phyloP scores from a whole-genome alignment of 75 land plant genomes.

The Cunninghamia lanceolata region DNA sequence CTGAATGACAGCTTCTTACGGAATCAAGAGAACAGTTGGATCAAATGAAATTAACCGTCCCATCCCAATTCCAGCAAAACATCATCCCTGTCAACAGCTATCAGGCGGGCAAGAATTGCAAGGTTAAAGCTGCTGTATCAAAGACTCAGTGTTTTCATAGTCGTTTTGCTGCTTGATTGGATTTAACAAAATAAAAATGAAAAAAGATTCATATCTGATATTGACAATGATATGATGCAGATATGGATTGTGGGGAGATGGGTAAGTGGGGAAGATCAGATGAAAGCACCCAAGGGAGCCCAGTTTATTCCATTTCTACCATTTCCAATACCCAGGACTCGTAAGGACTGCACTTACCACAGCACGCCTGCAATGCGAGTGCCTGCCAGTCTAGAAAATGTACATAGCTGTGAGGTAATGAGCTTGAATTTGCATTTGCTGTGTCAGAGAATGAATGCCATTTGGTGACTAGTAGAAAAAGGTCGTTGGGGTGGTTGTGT shows the following conservation, averaged over 20 bases:
- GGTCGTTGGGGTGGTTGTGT: too few relatives aligned
- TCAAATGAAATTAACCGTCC: neutral
- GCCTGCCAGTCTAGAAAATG: constrained; percentile 36
- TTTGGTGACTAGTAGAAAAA: too few relatives aligned
- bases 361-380: constrained; percentile 48
- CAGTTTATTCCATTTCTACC: constrained; percentile 49
- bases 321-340: constrained; percentile 37
- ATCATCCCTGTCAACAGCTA: neutral
- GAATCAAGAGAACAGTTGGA: neutral
- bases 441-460: too few relatives aligned
- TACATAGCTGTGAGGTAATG: constrained; percentile 62
- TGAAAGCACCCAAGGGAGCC: constrained; percentile 53
- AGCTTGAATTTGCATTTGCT: neutral
- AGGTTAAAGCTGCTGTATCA: neutral
- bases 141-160: too few relatives aligned
- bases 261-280: constrained; percentile 36
- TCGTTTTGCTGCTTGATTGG: neutral
- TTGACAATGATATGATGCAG: constrained; percentile 18
- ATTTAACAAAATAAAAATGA: neutral
- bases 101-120: neutral
- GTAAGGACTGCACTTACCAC: constrained; percentile 63
- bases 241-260: constrained; percentile 70
- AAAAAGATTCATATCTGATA: neutral
- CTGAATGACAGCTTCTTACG: neutral
- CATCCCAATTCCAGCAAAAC: neutral